phyloP scores from a whole-genome alignment of 2,329 filamentous ascomycete species.

The Ascomycota sp. region DNA sequence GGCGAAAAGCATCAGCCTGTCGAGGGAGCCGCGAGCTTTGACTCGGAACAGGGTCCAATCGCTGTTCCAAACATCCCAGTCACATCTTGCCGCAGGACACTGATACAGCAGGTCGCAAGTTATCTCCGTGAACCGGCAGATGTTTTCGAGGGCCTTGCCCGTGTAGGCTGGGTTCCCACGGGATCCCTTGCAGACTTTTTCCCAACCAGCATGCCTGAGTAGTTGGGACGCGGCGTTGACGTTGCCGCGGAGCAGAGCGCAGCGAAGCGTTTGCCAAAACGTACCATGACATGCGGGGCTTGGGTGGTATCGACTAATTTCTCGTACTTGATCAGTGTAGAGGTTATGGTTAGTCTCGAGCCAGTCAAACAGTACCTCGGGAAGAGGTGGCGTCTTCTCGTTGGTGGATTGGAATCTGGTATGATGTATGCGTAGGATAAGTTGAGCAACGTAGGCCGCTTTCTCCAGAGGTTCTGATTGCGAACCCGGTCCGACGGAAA shows the following conservation, averaged over 20 bases:
- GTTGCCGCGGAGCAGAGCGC: slow-evolving; percentile 54
- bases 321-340: slow-evolving; percentile 44
- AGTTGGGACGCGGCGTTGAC: slow-evolving; percentile 45
- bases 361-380: slow-evolving; percentile 69
- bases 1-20: slow-evolving; percentile 56
- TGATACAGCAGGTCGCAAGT: slow-evolving; percentile 49
- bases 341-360: slow-evolving; percentile 55
- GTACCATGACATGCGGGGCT: slow-evolving; percentile 56
- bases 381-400: slow-evolving; percentile 34
- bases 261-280: slow-evolving; percentile 76
- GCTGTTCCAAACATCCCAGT: slow-evolving; percentile 67
- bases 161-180: slow-evolving; percentile 47
- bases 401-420: slow-evolving; percentile 21
- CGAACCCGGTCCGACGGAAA: slow-evolving; percentile 44
- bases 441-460: slow-evolving; percentile 56
- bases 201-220: slow-evolving; percentile 59
- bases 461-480: slow-evolving; percentile 47
- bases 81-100: slow-evolving; percentile 47
- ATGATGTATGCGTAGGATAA: slow-evolving; percentile 66
- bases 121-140: slow-evolving; percentile 49
- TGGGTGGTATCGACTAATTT: slow-evolving; percentile 42
- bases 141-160: slow-evolving; percentile 56
- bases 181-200: slow-evolving; percentile 48
- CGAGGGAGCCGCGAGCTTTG: slow-evolving; percentile 46
- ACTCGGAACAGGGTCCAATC: slow-evolving; percentile 76